phyloP scores from a whole-genome alignment of 495 filamentous ascomycete genomes.

The Chaetomium cochliodes region DNA sequence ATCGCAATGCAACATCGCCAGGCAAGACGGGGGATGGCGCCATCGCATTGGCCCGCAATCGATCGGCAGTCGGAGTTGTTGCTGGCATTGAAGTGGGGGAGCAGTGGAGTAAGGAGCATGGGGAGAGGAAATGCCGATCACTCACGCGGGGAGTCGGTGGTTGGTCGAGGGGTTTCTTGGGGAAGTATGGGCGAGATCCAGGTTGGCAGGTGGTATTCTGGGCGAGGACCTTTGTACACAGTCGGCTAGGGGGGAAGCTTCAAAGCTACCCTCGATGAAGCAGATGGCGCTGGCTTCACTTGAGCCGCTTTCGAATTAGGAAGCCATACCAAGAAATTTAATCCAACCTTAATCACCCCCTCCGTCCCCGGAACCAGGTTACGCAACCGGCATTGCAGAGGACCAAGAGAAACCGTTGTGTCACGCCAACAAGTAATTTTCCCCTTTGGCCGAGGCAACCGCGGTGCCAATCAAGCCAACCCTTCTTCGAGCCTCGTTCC shows the following conservation, averaged over 20 bases:
- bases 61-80: slow-evolving; percentile 15
- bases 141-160: not conserved
- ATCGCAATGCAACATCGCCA: slow-evolving; percentile 24
- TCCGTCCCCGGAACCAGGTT: slow-evolving; percentile 6
- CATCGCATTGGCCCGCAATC: slow-evolving; percentile 20
- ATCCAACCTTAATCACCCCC: not conserved
- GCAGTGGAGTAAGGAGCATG: not conserved
- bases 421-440: not conserved
- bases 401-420: not conserved
- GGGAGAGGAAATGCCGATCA: slow-evolving; percentile 17
- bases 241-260: not conserved
- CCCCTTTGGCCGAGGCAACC: not conserved
- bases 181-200: not conserved
- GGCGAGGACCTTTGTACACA: not conserved
- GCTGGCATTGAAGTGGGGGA: not conserved
- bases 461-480: not conserved
- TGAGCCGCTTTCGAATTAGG: not conserved
- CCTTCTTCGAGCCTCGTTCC: not conserved
- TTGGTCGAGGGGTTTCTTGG: not conserved
- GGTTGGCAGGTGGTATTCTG: slow-evolving; percentile 27
- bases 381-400: not conserved
- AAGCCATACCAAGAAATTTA: not conserved
- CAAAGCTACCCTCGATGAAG: not conserved
- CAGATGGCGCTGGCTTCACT: not conserved
- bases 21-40: slow-evolving; percentile 18